Conservation (phyloP, 345 rosid species). For the Gossypium herbaceum region DNA sequence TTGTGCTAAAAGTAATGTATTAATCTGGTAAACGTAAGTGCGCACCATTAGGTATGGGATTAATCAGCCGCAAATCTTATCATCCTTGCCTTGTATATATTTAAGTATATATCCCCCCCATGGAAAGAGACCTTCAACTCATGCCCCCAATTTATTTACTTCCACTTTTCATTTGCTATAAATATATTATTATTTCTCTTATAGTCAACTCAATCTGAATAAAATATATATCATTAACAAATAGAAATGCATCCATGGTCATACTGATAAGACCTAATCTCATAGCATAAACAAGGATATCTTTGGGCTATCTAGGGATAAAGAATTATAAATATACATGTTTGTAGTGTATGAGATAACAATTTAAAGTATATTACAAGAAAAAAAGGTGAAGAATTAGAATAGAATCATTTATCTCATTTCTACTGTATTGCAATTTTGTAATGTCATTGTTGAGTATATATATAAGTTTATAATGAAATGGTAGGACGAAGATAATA, state of each 20-base stretch:
- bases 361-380: not conserved
- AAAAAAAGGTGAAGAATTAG: not conserved
- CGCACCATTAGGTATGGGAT: not conserved
- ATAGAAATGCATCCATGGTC: not conserved
- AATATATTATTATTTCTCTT: not conserved
- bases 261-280: not conserved
- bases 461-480: not conserved
- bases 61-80: not conserved
- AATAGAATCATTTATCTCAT: not conserved
- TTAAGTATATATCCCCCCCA: not conserved
- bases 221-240: not conserved
- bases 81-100: not conserved
- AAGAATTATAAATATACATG: not conserved
- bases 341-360: not conserved
- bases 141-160: not conserved
- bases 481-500: not conserved
- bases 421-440: not conserved
- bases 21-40: not conserved
- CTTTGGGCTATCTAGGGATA: not conserved
- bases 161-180: not conserved
- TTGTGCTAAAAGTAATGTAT: not conserved
- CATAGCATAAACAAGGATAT: not conserved
- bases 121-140: slow-evolving; percentile 6
- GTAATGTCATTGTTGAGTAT: not conserved
- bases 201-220: not conserved